Percentiles rank a stretch among this genome's conserved stretches.
phyloP scores from a whole-genome alignment of 495 filamentous ascomycete genomes.

The Lepidopterella palustris region DNA sequence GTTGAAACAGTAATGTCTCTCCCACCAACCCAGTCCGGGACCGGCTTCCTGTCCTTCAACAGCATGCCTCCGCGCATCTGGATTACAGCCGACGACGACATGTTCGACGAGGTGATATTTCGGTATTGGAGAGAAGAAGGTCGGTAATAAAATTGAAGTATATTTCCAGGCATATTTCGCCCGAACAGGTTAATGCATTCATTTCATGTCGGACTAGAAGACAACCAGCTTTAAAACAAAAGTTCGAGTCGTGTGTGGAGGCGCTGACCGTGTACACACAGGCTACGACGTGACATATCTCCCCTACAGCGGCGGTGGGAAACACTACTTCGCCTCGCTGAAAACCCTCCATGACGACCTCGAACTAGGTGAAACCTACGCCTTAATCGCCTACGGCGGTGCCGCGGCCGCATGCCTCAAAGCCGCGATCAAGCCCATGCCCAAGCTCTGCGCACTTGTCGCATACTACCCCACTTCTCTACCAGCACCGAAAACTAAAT shows the following conservation, averaged over 20 bases:
- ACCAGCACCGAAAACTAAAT: constrained; percentile 44
- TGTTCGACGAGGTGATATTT: constrained; percentile 4
- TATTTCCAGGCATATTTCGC: too few species aligned
- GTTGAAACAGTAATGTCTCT: not conserved
- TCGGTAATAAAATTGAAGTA: not conserved
- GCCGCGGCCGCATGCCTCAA: constrained; percentile 54
- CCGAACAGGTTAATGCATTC: too few species aligned
- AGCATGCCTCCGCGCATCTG: constrained; percentile 1
- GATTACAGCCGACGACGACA: constrained; percentile 10
- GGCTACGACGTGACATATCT: constrained; percentile 25
- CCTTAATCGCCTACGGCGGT: constrained; percentile 41
- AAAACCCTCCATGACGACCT: constrained; percentile 24
- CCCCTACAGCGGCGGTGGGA: constrained; percentile 15
- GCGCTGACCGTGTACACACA: constrained; percentile 5
- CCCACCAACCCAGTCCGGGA: not conserved
- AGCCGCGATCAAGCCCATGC: constrained; percentile 46
- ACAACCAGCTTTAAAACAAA: not conserved
- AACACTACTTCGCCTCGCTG: constrained; percentile 11
- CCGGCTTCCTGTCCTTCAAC: constrained; percentile 12
- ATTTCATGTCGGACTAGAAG: not conserved
- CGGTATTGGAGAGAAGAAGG: constrained; percentile 15
- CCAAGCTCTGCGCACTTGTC: constrained; percentile 46
- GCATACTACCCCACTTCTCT: constrained; percentile 56
- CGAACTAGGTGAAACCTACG: constrained; percentile 33
- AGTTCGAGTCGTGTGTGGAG: too few species aligned